phyloP scores from a whole-genome alignment of 1,284 basidiomycete genomes.

The Rugosomyces carneus region DNA sequence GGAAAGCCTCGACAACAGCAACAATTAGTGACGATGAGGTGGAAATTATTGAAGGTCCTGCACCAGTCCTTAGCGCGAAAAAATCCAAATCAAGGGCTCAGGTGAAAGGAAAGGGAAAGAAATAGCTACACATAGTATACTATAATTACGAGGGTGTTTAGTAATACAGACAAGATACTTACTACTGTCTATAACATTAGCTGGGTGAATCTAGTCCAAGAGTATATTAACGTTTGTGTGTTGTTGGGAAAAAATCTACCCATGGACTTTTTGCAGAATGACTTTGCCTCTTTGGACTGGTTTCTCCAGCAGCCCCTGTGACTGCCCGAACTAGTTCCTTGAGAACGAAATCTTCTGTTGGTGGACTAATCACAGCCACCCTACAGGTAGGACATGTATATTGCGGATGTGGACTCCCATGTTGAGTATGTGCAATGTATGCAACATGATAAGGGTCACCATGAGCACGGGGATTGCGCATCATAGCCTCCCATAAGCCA shows the following conservation, averaged over 20 bases:
- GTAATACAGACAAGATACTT: neutral
- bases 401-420: conserved; percentile 30
- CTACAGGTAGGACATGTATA: conserved; percentile 68
- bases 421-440: conserved; percentile 22
- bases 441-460: conserved; percentile 20
- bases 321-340: conserved; percentile 49
- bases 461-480: conserved; percentile 13
- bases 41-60: conserved; percentile 46
- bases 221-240: neutral
- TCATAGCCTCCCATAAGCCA: conserved; percentile 15
- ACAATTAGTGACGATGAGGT: conserved; percentile 46
- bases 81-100: conserved; percentile 31
- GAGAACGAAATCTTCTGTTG: conserved; percentile 53
- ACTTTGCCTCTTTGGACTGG: conserved; percentile 30
- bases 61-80: conserved; percentile 21
- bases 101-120: conserved; percentile 25
- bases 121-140: conserved; percentile 14
- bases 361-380: conserved; percentile 37
- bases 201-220: neutral
- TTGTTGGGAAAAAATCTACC: conserved; percentile 43
- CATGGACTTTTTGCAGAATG: conserved; percentile 32
- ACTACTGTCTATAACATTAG: too few species aligned
- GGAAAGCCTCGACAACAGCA: conserved; percentile 34
- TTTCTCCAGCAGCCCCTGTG: conserved; percentile 40
- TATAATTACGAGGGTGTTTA: neutral